phyloP scores from a whole-genome alignment of 352 stramenopile genomes.

The Phytophthora agathidicida region DNA sequence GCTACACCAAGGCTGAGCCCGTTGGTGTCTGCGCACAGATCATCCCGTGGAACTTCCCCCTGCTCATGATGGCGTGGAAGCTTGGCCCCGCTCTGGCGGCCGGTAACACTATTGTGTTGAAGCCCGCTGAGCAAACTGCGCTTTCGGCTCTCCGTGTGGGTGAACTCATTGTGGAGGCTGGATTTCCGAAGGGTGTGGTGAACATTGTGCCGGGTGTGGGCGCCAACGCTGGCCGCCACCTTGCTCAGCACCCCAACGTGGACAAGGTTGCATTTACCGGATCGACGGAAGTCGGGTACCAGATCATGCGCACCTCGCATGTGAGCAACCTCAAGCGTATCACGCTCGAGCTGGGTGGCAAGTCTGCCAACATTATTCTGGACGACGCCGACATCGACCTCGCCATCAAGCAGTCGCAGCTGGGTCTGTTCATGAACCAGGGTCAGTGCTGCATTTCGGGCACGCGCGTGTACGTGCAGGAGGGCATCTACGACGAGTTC shows the following conservation, averaged over 20 bases:
- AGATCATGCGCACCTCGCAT: constrained; percentile 60
- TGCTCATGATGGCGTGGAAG: constrained; percentile 96
- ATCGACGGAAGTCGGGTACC: constrained; percentile 58
- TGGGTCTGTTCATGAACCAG: constrained; percentile 82
- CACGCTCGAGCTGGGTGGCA: constrained; percentile 77
- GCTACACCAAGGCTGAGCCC: constrained; percentile 80
- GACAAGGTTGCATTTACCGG: constrained; percentile 88
- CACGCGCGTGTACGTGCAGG: constrained; percentile 84
- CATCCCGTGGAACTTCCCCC: constrained; percentile 79
- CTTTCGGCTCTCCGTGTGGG: constrained; percentile 90
- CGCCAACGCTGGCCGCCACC: constrained; percentile 36
- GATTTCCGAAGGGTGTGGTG: constrained; percentile 78
- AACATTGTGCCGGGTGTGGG: constrained; percentile 79
- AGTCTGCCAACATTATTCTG: constrained; percentile 77
- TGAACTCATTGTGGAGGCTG: constrained; percentile 78
- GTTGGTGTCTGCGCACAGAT: constrained; percentile 77
- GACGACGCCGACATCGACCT: constrained; percentile 68
- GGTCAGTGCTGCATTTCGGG: constrained; percentile 88
- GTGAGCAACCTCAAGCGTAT: constrained; percentile 75
- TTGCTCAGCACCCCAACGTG: constrained; percentile 52
- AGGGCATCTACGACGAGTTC: constrained; percentile 87
- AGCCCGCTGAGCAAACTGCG: constrained; percentile 94
- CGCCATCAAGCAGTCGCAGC: constrained; percentile 45
- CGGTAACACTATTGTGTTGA: constrained; percentile 94
- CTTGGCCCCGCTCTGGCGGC: constrained; percentile 85